Conservation (phyloP, 148 eudicot genomes). For the Fagopyrum tataricum region DNA sequence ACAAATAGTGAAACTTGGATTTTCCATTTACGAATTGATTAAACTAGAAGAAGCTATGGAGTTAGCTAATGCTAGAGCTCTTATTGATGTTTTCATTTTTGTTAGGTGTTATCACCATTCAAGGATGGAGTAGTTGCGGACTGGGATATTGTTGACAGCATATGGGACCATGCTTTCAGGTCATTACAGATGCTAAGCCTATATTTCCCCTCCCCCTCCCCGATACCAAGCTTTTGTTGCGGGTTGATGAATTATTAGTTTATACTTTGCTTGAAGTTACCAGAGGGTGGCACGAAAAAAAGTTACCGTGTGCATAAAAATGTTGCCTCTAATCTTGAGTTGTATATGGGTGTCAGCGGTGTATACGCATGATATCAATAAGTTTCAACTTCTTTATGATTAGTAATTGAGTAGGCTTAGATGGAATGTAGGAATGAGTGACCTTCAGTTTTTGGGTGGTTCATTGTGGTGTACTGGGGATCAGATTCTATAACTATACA, state of each 20-base stretch:
- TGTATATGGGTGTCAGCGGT: background rate
- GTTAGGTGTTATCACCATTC: slow-evolving; percentile 76
- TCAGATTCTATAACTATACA: too few relatives aligned
- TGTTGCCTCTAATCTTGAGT: background rate
- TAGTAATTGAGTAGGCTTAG: background rate
- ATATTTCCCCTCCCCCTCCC: background rate
- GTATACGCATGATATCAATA: background rate
- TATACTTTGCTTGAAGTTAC: background rate
- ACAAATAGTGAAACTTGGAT: slow-evolving; percentile 2
- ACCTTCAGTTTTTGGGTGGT: too few relatives aligned
- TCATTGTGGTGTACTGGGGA: too few relatives aligned
- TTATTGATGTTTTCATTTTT: background rate
- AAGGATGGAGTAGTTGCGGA: slow-evolving; percentile 88
- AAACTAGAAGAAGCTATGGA: slow-evolving; percentile 1
- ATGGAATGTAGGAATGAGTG: background rate
- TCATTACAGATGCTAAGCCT: slow-evolving; percentile 17
- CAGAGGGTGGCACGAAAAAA: background rate
- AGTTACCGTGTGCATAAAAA: background rate
- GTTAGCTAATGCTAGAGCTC: background rate
- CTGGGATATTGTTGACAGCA: slow-evolving; percentile 92
- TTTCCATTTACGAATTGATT: background rate
- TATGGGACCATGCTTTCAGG: slow-evolving; percentile 97
- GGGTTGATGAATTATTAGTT: background rate
- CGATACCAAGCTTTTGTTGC: background rate
- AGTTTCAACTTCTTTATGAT: background rate